Evolutionary conservation across 768 basidiomycete genomes (phyloP), one percentile per base, ranked within the genome.

Genomic region (Boletus speciosus): DNA sequence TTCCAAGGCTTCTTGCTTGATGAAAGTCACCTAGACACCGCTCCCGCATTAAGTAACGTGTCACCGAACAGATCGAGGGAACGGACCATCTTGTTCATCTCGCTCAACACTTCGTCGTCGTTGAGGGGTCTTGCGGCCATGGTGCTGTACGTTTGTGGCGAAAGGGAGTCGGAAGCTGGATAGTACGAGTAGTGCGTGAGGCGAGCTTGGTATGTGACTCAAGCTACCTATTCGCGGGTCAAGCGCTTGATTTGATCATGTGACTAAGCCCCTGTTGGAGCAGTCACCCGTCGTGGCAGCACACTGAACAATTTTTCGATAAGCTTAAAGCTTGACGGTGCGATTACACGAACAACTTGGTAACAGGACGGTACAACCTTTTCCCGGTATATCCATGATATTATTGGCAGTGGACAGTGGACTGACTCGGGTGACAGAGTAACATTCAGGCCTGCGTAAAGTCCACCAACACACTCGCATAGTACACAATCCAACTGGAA

Each of bases 61-160:
- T 55, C 29, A 46, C 32, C 15, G 38, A 38, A 21, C n/a, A 7
- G 37, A 43, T 49, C 37, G 45, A 27, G 39, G 16, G 34, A 70
- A 70, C 80, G 50, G 52, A 94, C 96, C 96, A 98, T 98, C 84
- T 98, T 98, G 78, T 93, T 95, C 91, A 98, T 93, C 80, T 98
- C 96, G 66, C 76, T 89, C 65, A 93, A 78, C 19, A 98, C 95
- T 73, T 98, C 96, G 62, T 94, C 92, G 61, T 98, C 96, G 67
- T 93, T 94, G 54, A 96, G 75, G 25, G 93, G 81, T 60, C 91
- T 79, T 43, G 85, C 81, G 58, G 90, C 76, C 84, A 85, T 94
- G 59, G 56, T 73, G 61, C 1, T 43, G 14, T 47, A n/a, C 2
- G 35, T 21, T 34, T 47, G 29, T 34, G 43, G 23, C 7, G 56